phyloP scores from a whole-genome alignment of 2,329 filamentous ascomycete species.

The Botrytis tulipae region DNA sequence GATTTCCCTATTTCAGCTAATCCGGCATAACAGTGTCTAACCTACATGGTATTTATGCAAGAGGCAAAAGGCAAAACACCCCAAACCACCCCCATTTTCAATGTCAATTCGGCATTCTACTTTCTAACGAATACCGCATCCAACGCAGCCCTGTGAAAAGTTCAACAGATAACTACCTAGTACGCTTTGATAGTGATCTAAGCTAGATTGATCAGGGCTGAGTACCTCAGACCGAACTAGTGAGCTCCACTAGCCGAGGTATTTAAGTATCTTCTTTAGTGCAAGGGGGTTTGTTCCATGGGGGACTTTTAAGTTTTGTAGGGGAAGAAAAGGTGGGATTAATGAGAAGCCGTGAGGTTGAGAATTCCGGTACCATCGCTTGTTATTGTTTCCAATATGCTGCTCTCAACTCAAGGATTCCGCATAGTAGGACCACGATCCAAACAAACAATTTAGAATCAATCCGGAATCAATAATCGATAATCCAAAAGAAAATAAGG shows the following conservation, averaged over 20 bases:
- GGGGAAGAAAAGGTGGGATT: neutral
- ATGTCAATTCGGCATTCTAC: neutral
- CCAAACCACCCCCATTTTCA: neutral
- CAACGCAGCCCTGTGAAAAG: constrained; percentile 6
- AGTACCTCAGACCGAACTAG: neutral
- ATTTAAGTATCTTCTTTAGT: neutral
- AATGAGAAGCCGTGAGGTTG: neutral
- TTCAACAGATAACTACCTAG: neutral
- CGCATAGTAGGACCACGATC: neutral
- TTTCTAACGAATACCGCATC: neutral
- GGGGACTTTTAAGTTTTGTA: neutral
- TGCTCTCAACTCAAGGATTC: neutral
- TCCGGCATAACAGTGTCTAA: neutral
- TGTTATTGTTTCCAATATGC: neutral
- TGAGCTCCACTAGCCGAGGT: neutral
- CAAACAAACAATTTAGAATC: neutral
- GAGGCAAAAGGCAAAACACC: neutral
- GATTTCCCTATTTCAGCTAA: neutral
- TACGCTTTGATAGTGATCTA: neutral
- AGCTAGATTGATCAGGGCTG: constrained; percentile 13
- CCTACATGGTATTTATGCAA: neutral
- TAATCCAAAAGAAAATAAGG: neutral
- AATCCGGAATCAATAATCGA: neutral
- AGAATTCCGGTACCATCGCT: neutral
- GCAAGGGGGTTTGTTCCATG: neutral